phyloP scores from a whole-genome alignment of 2,329 filamentous ascomycete species.

The Alternaria ventricosa region DNA sequence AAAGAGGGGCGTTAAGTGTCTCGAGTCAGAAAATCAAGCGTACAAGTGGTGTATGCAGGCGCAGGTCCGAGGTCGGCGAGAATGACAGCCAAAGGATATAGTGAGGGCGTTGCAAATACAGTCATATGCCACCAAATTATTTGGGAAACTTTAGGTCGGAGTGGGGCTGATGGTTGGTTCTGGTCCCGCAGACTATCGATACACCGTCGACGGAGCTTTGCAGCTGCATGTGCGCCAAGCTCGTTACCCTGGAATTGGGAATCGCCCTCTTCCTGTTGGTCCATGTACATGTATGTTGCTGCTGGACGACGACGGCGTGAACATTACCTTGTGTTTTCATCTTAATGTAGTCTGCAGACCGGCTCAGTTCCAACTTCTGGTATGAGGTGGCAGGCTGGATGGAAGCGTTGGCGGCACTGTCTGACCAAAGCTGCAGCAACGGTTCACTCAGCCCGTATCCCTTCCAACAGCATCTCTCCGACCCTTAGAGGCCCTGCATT shows the following conservation, averaged over 20 bases:
- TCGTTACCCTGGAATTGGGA: not conserved
- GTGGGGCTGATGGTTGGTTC: constrained; percentile 8
- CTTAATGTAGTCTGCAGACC: not conserved
- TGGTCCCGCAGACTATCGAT: constrained; percentile 11
- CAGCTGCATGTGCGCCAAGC: constrained; percentile 10
- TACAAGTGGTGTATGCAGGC: not conserved
- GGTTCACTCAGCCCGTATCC: not conserved
- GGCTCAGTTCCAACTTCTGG: not conserved
- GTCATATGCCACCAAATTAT: constrained; percentile 20
- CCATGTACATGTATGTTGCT: not conserved
- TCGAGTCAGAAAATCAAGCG: constrained; percentile 5
- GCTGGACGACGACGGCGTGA: not conserved
- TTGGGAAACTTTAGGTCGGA: constrained; percentile 9
- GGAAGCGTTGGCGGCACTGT: not conserved
- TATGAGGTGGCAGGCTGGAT: not conserved
- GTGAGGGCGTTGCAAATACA: constrained; percentile 5
- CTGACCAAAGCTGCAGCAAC: not conserved
- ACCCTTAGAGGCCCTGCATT: not conserved
- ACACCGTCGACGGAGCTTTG: constrained; percentile 7
- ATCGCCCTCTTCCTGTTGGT: constrained; percentile 5
- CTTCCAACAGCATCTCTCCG: not conserved
- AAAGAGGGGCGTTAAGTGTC: constrained; percentile 9
- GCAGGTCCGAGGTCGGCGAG: constrained; percentile 4
- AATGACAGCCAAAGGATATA: not conserved
- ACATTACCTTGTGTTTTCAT: not conserved